A percentile compares a stretch with the other conserved stretches of the same genome.
These are phyloP conservation scores for Phytophthora chlamydospora DNA, from an alignment of 352 stramenopile species.

Conservation along the genomic window DNA sequence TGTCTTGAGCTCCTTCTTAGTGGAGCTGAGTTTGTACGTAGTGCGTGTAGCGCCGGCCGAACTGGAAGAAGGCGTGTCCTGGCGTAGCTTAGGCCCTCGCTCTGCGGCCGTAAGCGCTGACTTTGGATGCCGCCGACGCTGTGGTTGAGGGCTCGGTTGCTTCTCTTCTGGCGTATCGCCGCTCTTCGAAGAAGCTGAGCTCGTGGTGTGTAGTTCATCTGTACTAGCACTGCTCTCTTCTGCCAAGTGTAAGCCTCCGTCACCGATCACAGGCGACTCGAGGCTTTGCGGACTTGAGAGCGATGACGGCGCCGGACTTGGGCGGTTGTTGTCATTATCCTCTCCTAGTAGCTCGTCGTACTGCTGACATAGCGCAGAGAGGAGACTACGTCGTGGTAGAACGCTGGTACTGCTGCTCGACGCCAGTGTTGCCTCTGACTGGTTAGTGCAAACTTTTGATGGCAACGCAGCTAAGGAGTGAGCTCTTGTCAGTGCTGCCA, in stretches of 20 bases:
- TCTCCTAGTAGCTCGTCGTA: conserved; percentile 50
- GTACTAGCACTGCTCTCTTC: neutral
- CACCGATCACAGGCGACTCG: neutral
- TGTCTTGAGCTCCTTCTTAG: conserved; percentile 33
- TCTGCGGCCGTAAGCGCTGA: conserved; percentile 24
- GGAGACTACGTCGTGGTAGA: conserved; percentile 22
- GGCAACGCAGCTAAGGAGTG: conserved; percentile 33
- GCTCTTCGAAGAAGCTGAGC: neutral
- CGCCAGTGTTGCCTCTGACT: conserved; percentile 29
- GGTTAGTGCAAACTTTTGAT: conserved; percentile 2
- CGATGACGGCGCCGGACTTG: neutral
- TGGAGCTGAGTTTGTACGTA: neutral
- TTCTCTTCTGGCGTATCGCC: conserved; percentile 22
- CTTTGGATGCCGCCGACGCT: conserved; percentile 21
- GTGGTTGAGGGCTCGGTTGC: conserved; percentile 17
- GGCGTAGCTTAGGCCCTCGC: conserved; percentile 13
- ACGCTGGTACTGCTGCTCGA: conserved; percentile 40
- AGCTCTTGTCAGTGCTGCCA: conserved; percentile 20
- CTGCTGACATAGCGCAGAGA: conserved; percentile 37
- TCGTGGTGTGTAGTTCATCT: conserved; percentile 1
- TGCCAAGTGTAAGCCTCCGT: neutral
- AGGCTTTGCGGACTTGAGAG: neutral
- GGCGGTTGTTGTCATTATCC: conserved; percentile 25
- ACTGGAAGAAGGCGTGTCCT: conserved; percentile 24
- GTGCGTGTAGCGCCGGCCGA: conserved; percentile 26